phyloP scores from a whole-genome alignment of 768 basidiomycete species.

The Tulasnella sp. region DNA sequence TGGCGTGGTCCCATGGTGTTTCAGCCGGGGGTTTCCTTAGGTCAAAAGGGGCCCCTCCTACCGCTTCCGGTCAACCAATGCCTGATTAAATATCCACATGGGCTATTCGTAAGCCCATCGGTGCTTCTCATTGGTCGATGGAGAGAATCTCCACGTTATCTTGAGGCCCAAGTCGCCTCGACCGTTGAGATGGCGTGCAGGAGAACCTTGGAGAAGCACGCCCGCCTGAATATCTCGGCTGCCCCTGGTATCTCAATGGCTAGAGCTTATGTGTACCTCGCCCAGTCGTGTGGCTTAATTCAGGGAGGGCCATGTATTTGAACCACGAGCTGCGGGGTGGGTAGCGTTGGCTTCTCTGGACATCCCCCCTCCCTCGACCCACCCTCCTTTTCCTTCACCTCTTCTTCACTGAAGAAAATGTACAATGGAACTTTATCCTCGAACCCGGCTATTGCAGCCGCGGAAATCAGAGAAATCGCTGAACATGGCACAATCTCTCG shows the following conservation, averaged over 20 bases:
- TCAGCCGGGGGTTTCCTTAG: background rate
- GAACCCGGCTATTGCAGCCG: background rate
- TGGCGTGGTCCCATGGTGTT: constrained; percentile 7
- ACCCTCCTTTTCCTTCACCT: background rate
- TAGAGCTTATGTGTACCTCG: background rate
- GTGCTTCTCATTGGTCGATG: background rate
- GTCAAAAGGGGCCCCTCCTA: background rate
- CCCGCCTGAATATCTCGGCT: background rate
- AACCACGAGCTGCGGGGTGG: background rate
- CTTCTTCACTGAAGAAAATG: constrained; percentile 8
- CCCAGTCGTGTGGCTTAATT: constrained; percentile 7
- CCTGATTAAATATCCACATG: constrained; percentile 16
- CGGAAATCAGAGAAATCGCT: background rate
- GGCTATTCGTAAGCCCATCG: background rate
- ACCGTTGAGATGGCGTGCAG: constrained; percentile 6
- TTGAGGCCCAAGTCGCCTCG: background rate
- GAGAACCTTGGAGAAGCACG: constrained; percentile 5
- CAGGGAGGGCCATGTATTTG: background rate
- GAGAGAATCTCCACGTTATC: background rate
- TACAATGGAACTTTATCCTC: background rate
- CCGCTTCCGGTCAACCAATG: background rate
- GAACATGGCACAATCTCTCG: background rate
- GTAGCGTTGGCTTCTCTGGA: background rate
- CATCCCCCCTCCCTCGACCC: background rate
- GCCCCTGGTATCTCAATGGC: background rate